These are phyloP conservation scores for Cichorium intybus DNA, from an alignment of 140 eudicot species.

Conservation along the genomic window DNA sequence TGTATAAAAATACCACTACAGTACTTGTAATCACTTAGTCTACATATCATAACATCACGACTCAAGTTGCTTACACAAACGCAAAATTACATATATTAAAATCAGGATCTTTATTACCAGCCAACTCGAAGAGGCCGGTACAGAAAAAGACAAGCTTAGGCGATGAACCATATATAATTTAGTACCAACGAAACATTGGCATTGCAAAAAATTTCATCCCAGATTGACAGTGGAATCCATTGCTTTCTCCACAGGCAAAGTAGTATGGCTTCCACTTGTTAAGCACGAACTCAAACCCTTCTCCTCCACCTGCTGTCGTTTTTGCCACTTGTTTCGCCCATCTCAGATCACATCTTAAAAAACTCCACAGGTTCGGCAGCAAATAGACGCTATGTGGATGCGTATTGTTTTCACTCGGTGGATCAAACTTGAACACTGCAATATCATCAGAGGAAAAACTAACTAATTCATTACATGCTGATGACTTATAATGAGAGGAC, in stretches of 20 bases:
- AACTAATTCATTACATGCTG: not conserved
- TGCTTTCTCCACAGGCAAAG: conserved; percentile 64
- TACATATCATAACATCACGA: not conserved
- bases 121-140: not conserved
- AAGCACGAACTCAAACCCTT: conserved; percentile 58
- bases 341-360: conserved; percentile 52
- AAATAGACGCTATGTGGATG: conserved; percentile 63
- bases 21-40: not conserved
- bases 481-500: not conserved
- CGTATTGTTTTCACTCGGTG: conserved; percentile 38
- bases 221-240: conserved; percentile 55
- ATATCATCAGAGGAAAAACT: not conserved
- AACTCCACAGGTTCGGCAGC: conserved; percentile 58
- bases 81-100: not conserved
- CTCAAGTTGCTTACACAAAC: not conserved
- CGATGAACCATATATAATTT: not conserved
- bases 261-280: conserved; percentile 60
- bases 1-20: not conserved
- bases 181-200: conserved; percentile 42
- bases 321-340: conserved; percentile 46
- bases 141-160: not conserved
- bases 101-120: not conserved
- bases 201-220: conserved; percentile 55
- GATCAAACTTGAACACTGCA: conserved; percentile 70
- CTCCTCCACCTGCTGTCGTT: conserved; percentile 47